Conservation (phyloP, 495 filamentous ascomycete genomes). For the Cercophora samala region DNA sequence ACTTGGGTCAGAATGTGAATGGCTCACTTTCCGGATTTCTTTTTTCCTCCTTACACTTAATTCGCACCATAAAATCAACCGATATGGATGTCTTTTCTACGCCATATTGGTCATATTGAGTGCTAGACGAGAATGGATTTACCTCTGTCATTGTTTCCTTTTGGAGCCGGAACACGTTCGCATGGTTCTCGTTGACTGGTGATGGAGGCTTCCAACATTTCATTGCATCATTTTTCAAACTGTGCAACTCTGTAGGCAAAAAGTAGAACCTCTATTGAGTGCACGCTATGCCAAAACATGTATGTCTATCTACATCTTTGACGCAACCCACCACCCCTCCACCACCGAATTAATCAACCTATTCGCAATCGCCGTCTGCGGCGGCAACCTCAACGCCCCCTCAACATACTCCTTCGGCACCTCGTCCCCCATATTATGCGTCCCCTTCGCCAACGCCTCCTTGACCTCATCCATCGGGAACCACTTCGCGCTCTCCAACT, state of each 20-base stretch:
- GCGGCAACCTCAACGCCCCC: conserved; percentile 67
- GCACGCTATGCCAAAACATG: background rate
- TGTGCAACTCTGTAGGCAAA: background rate
- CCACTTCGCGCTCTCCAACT: conserved; percentile 89
- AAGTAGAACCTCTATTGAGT: background rate
- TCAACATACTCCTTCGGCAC: conserved; percentile 65
- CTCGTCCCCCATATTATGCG: conserved; percentile 62
- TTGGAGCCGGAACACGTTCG: background rate
- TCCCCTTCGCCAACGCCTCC: conserved; percentile 58
- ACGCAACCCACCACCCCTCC: conserved; percentile 37
- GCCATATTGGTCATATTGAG: conserved; percentile 2
- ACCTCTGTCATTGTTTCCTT: conserved; percentile 2
- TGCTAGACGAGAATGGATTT: conserved; percentile 1
- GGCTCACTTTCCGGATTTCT: background rate
- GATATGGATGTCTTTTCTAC: background rate
- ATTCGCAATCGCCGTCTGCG: conserved; percentile 76
- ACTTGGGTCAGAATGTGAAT: background rate
- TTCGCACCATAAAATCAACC: conserved; percentile 4
- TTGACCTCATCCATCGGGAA: conserved; percentile 66
- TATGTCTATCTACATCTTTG: conserved; percentile 38
- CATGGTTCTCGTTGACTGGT: conserved; percentile 5
- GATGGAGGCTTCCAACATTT: conserved; percentile 2
- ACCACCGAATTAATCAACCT: conserved; percentile 56
- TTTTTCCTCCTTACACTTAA: conserved; percentile 1
- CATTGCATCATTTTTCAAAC: background rate